phyloP scores from a whole-genome alignment of 306 rosid genomes.

The Casuarina cunninghamiana region DNA sequence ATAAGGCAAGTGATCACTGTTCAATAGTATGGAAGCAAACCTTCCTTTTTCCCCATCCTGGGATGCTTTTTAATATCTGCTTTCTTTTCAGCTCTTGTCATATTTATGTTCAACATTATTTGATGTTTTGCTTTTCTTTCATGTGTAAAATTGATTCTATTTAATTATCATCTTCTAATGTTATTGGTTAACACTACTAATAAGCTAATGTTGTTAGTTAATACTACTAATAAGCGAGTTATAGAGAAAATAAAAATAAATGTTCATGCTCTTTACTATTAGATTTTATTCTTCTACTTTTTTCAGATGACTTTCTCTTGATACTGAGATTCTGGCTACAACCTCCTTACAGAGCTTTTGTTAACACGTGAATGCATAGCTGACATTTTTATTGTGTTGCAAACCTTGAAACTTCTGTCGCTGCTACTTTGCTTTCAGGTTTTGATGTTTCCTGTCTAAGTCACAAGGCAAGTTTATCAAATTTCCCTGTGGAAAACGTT shows the following conservation, averaged over 20 bases:
- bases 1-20: slow-evolving; percentile 52
- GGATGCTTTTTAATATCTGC: background rate
- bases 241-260: background rate
- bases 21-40: slow-evolving; percentile 20
- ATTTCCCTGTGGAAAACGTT: background rate
- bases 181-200: background rate
- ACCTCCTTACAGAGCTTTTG: background rate
- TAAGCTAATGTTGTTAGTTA: background rate
- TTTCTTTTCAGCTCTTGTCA: background rate
- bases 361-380: background rate
- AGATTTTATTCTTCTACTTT: background rate
- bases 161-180: background rate
- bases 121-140: background rate
- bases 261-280: background rate
- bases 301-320: background rate
- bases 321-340: background rate
- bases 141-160: background rate
- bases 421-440: too few species aligned
- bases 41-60: slow-evolving; percentile 3
- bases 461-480: background rate
- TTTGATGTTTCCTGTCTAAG: background rate
- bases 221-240: background rate
- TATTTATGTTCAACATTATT: background rate
- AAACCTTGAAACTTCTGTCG: background rate
- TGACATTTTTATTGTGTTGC: background rate